Conservation (phyloP, 1,284 basidiomycete genomes). For the Veloporphyrellus conicus region DNA sequence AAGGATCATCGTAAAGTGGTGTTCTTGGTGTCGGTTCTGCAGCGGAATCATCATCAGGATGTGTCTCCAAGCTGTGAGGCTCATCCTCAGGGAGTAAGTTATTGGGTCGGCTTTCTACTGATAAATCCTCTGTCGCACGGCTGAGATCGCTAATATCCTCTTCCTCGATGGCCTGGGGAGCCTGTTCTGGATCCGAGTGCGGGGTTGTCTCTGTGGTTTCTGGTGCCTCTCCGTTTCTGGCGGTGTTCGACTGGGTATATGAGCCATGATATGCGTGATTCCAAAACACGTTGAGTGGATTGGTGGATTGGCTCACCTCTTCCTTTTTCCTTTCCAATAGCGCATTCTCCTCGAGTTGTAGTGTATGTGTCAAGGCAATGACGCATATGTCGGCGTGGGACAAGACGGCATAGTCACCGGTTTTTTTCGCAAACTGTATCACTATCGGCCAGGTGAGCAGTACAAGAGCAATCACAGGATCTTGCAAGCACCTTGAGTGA, state of each 20-base stretch:
- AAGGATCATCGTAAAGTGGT: slow-evolving; percentile 65
- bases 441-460: slow-evolving; percentile 46
- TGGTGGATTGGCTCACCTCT: slow-evolving; percentile 18
- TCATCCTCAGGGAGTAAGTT: slow-evolving; percentile 1
- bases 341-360: slow-evolving; percentile 50
- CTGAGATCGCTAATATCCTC: slow-evolving; percentile 11
- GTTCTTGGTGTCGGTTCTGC: slow-evolving; percentile 15
- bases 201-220: slow-evolving; percentile 35
- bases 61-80: slow-evolving; percentile 1
- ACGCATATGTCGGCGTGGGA: slow-evolving; percentile 90
- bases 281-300: background rate
- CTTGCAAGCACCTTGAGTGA: slow-evolving; percentile 74
- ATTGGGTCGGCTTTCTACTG: slow-evolving; percentile 8
- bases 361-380: slow-evolving; percentile 81
- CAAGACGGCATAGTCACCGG: slow-evolving; percentile 92
- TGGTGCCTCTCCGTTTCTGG: slow-evolving; percentile 1
- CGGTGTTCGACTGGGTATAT: slow-evolving; percentile 9
- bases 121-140: slow-evolving; percentile 8
- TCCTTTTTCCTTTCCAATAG: slow-evolving; percentile 11
- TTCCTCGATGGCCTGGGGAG: background rate
- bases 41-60: slow-evolving; percentile 5
- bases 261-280: background rate
- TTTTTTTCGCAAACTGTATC: slow-evolving; percentile 89
- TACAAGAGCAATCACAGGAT: slow-evolving; percentile 2
- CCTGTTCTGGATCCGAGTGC: background rate